phyloP scores from a whole-genome alignment of 2,329 filamentous ascomycete genomes.

The Sporothrix curviconia region DNA sequence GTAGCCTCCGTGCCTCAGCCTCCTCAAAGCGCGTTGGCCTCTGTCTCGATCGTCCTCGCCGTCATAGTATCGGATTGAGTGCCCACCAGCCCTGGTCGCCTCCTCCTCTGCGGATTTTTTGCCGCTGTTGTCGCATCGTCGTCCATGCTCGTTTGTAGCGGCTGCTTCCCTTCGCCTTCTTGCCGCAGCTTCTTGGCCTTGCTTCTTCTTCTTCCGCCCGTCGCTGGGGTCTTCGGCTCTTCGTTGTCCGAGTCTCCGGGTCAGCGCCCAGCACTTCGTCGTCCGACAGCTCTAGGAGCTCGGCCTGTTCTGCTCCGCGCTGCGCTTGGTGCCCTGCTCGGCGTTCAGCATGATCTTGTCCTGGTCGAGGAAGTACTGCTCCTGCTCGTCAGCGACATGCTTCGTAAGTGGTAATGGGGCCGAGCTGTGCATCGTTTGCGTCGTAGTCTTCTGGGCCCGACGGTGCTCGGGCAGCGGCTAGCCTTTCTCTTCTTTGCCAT shows the following conservation, averaged over 20 bases:
- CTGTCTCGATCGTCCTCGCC: constrained; percentile 65
- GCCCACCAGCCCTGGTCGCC: constrained; percentile 68
- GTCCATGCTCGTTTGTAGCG: constrained; percentile 34
- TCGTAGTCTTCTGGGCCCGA: constrained; percentile 50
- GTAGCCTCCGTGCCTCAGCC: constrained; percentile 76
- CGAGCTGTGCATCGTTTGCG: constrained; percentile 54
- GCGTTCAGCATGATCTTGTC: constrained; percentile 86
- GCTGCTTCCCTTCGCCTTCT: constrained; percentile 10
- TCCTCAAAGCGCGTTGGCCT: constrained; percentile 79
- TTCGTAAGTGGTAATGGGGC: constrained; percentile 56
- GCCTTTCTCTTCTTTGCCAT: constrained; percentile 70
- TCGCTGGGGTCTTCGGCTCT: constrained; percentile 14
- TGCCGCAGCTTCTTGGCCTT: constrained; percentile 28
- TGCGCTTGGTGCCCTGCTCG: constrained; percentile 67
- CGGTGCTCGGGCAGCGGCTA: constrained; percentile 38
- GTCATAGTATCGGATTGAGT: constrained; percentile 83
- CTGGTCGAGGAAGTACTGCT: constrained; percentile 82
- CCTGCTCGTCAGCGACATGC: constrained; percentile 90
- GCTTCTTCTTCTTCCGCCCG: constrained; percentile 11
- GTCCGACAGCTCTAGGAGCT: constrained; percentile 52
- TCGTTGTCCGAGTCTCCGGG: constrained; percentile 23
- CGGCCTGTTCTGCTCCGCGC: constrained; percentile 54
- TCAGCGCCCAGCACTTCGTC: constrained; percentile 44
- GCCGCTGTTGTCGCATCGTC: constrained; percentile 51
- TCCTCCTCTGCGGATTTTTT: constrained; percentile 48